Evolutionary conservation across 148 eudicot species (phyloP).

Genomic region (Vaccinium macrocarpon): DNA sequence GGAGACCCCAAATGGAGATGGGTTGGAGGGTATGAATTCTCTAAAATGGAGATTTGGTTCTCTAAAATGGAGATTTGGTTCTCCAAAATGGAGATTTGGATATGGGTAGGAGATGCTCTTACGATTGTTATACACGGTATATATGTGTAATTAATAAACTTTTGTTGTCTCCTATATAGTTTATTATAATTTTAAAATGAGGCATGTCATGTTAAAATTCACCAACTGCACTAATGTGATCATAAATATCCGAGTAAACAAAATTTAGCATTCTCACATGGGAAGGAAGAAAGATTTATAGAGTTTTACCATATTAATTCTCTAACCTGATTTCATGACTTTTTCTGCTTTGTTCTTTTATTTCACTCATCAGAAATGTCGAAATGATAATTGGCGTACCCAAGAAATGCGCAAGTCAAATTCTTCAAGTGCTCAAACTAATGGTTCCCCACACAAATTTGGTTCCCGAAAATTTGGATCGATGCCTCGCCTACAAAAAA

Average conservation of each 20-base stretch:
- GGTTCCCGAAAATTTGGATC: slow-evolving; percentile 12
- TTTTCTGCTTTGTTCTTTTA: not conserved
- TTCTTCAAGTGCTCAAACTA: not conserved
- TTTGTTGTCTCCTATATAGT: not conserved
- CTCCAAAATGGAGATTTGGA: too few species aligned
- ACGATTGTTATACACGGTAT: not conserved
- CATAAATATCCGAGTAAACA: not conserved
- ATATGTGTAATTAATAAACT: not conserved
- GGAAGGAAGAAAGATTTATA: not conserved
- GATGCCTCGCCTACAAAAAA: slow-evolving; percentile 9
- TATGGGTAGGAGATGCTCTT: not conserved
- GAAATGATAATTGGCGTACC: slow-evolving; percentile 19
- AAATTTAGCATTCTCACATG: not conserved
- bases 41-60: too few species aligned
- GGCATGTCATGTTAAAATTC: not conserved
- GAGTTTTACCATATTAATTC: not conserved
- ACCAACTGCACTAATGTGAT: not conserved
- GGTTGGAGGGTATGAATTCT: too few species aligned
- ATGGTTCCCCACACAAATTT: not conserved
- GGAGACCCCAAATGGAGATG: too few species aligned
- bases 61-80: too few species aligned
- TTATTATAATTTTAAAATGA: not conserved
- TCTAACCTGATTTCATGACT: not conserved
- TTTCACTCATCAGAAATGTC: slow-evolving; percentile 15
- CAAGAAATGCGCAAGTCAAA: not conserved